Evolutionary conservation across 768 basidiomycete species (phyloP).

Genomic region (Suillus americanus): DNA sequence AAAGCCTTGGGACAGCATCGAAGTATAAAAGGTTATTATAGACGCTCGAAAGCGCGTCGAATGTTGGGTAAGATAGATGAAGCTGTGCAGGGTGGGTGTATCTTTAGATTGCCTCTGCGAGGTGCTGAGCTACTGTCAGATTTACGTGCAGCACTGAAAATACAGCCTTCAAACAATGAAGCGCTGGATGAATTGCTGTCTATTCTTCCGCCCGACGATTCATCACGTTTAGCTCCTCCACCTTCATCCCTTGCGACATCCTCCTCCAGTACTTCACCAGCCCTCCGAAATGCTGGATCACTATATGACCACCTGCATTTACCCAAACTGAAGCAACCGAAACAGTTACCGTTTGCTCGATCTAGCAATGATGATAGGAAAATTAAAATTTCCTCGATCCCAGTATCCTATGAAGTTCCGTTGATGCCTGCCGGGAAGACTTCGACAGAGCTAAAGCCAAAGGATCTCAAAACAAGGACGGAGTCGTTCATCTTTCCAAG

Average conservation of each 20-base stretch:
- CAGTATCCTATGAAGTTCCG: conserved; percentile 40
- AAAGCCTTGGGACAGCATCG: conserved; percentile 62
- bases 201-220: conserved; percentile 29
- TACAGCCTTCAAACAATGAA: conserved; percentile 66
- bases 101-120: no score
- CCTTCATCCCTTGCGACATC: conserved; percentile 26
- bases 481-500: conserved; percentile 56
- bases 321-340: conserved; percentile 40
- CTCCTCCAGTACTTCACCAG: conserved; percentile 25
- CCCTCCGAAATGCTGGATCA: conserved; percentile 8
- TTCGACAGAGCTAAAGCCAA: conserved; percentile 22
- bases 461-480: conserved; percentile 33
- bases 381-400: conserved; percentile 51
- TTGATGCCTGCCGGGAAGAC: conserved; percentile 18
- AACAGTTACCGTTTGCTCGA: conserved; percentile 53
- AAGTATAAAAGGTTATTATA: conserved; percentile 68
- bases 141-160: conserved; percentile 54
- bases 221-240: conserved; percentile 11
- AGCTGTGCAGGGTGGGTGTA: conserved; percentile 54
- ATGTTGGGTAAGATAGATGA: conserved; percentile 58
- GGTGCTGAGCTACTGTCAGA: conserved; percentile 37
- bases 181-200: conserved; percentile 56
- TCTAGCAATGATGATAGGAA: conserved; percentile 51
- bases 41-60: conserved; percentile 64
- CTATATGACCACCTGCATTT: conserved; percentile 34